These are phyloP conservation scores for Croton setiger DNA, from an alignment of 441 rosid genomes.

Conservation along the genomic window DNA sequence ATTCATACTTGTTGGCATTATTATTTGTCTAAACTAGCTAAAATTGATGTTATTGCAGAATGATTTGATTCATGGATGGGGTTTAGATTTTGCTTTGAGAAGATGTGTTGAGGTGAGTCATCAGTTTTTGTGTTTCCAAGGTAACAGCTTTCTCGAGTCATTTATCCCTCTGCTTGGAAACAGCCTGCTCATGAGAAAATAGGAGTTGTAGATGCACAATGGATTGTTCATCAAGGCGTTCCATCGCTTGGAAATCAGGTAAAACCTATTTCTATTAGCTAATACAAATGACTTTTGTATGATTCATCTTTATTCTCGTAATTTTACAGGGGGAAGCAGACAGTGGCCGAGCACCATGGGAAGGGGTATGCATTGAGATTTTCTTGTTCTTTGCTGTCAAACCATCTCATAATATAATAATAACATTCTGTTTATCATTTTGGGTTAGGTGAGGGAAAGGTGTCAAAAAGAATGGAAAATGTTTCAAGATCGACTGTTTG, in stretches of 20 bases:
- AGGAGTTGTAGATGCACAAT: constrained; percentile 95
- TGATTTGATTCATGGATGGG: constrained; percentile 99
- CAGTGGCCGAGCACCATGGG: constrained; percentile 75
- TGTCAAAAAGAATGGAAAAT: constrained; percentile 84
- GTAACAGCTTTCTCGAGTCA: constrained; percentile 10
- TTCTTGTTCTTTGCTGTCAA: not conserved
- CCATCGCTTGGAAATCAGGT: constrained; percentile 97
- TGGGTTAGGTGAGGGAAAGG: constrained; percentile 73
- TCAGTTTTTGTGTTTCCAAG: constrained; percentile 19
- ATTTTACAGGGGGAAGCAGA: constrained; percentile 53
- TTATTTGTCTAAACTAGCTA: constrained; percentile 11
- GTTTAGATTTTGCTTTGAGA: constrained; percentile 87
- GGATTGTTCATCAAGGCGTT: constrained; percentile 85
- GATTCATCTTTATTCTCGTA: constrained; percentile 9
- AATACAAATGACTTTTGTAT: not conserved
- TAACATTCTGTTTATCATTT: no score
- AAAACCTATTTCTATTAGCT: constrained; percentile 15
- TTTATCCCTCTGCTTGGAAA: constrained; percentile 13
- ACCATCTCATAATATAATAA: no score
- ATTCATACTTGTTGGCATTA: not conserved
- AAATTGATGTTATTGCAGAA: constrained; percentile 43
- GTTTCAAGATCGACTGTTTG: constrained; percentile 62
- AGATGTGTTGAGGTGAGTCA: constrained; percentile 75
- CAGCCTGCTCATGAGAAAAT: constrained; percentile 93
- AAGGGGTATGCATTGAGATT: constrained; percentile 53